Conservation (phyloP, 1,284 basidiomycete species). For the Austropuccinia psidii region DNA sequence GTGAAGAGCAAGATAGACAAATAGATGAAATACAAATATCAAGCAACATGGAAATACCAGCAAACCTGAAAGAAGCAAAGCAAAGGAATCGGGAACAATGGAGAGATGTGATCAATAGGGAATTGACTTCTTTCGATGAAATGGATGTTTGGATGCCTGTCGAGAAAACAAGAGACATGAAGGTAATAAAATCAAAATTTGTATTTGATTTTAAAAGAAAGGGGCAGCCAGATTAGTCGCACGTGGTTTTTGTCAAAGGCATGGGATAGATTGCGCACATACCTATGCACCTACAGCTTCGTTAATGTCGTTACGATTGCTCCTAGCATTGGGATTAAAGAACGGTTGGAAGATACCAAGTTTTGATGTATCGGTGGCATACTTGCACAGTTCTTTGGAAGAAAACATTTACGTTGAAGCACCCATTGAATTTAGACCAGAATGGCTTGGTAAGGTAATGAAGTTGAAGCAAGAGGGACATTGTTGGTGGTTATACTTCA, state of each 20-base stretch:
- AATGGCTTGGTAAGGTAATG: neutral
- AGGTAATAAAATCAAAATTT: neutral
- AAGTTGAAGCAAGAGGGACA: too few relatives aligned
- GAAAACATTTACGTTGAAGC: neutral
- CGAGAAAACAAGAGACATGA: neutral
- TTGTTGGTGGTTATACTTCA: constrained; percentile 16
- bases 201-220: neutral
- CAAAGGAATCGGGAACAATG: neutral
- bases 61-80: neutral
- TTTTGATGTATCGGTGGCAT: neutral
- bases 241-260: neutral
- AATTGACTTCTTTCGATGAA: too few relatives aligned
- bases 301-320: neutral
- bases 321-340: neutral
- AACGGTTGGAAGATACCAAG: neutral
- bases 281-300: neutral
- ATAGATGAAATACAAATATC: too few relatives aligned
- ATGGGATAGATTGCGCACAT: neutral
- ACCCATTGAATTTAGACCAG: neutral
- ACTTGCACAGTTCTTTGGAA: neutral
- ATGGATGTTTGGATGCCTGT: neutral
- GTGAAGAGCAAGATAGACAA: neutral
- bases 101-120: neutral
- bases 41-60: too few relatives aligned
- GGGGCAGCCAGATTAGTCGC: too few relatives aligned